Evolutionary conservation across 495 filamentous ascomycete genomes (phyloP).

Genomic region (Amphirosellinia nigrospora): DNA sequence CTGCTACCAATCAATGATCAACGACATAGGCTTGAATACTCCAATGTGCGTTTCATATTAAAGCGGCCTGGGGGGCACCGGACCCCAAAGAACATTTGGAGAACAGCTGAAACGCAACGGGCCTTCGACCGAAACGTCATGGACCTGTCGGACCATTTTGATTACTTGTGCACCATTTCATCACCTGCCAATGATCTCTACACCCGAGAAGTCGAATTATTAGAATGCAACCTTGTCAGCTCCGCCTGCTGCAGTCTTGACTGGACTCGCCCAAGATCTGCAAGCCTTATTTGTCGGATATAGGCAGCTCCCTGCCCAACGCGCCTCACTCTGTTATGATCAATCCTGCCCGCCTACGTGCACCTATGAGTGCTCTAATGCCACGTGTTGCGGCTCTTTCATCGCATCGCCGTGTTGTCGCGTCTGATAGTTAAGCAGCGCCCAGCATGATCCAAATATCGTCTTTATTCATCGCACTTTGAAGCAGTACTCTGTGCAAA

Average conservation of each 20-base stretch:
- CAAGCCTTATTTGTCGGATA: not conserved
- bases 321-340: not conserved
- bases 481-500: not conserved
- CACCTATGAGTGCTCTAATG: conserved; percentile 4
- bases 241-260: not conserved
- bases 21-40: too few species aligned
- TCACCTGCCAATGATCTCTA: not conserved
- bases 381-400: not conserved
- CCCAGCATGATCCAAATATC: not conserved
- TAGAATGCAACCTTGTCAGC: not conserved
- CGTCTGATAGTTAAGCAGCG: not conserved
- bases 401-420: not conserved
- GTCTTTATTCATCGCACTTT: not conserved
- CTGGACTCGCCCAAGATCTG: not conserved
- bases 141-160: not conserved
- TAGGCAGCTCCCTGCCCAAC: not conserved
- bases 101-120: not conserved
- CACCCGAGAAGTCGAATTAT: not conserved
- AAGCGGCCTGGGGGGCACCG: too few species aligned
- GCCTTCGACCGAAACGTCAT: not conserved
- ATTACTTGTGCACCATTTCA: not conserved
- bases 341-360: not conserved
- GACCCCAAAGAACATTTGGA: not conserved
- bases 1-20: too few species aligned
- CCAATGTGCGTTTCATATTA: too few species aligned